phyloP scores from a whole-genome alignment of 2,329 filamentous ascomycete species.

The Colletotrichum paranaense region DNA sequence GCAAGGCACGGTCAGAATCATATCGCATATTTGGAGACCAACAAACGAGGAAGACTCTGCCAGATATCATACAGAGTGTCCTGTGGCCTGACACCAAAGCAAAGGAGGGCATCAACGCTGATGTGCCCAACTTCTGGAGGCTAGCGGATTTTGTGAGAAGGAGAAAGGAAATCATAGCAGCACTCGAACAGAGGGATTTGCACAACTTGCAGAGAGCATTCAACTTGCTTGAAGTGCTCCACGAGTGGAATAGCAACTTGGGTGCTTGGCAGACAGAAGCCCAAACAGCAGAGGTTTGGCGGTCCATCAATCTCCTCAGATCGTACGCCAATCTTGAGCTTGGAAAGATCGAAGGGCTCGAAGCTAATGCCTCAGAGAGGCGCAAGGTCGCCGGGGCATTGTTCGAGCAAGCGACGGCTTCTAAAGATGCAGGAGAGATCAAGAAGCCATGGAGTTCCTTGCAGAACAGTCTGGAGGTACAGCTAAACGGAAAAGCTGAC shows the following conservation, averaged over 20 bases:
- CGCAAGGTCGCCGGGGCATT: not conserved
- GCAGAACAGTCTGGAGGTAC: not conserved
- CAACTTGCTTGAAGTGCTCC: not conserved
- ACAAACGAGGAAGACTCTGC: not conserved
- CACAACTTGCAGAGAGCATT: not conserved
- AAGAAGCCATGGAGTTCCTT: constrained; percentile 2
- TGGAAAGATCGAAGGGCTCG: not conserved
- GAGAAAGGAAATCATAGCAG: constrained; percentile 12
- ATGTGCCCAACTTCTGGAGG: constrained; percentile 12
- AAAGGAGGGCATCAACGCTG: not conserved
- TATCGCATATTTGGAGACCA: not conserved
- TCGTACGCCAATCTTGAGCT: constrained; percentile 14
- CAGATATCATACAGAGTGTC: not conserved
- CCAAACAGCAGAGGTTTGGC: constrained; percentile 1
- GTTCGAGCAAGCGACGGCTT: not conserved
- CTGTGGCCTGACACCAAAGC: not conserved
- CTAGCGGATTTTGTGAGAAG: constrained; percentile 20
- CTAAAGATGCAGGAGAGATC: not conserved
- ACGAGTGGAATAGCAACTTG: not conserved
- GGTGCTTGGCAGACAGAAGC: constrained; percentile 1
- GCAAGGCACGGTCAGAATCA: not conserved
- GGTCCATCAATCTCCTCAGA: constrained; percentile 20
- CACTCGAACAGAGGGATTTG: not conserved
- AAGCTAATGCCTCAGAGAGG: not conserved
- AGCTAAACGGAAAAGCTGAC: not conserved